Evolutionary conservation across 2,329 filamentous ascomycete species (phyloP).

Genomic region (Apiospora aurea): DNA sequence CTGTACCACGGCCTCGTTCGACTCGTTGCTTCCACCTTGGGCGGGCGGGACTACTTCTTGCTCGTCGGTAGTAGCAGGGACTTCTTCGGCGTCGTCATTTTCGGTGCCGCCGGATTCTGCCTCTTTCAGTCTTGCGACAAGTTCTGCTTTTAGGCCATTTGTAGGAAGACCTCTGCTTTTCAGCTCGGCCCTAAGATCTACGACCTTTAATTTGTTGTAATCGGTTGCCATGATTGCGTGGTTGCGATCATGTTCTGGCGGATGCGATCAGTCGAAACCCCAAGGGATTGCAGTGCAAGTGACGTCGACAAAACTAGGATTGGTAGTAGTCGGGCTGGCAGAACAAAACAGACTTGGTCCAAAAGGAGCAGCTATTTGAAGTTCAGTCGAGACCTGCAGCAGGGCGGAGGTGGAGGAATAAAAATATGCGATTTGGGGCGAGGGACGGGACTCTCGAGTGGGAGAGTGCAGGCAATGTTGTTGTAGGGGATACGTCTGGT

Average conservation of each 20-base stretch:
- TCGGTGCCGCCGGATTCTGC: slow-evolving; percentile 37
- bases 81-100: not conserved
- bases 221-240: slow-evolving; percentile 53
- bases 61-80: not conserved
- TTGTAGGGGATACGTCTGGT: not conserved
- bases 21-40: not conserved
- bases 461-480: not conserved
- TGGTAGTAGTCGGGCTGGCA: not conserved
- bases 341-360: slow-evolving; percentile 14
- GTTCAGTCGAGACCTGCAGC: not conserved
- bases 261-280: slow-evolving; percentile 2
- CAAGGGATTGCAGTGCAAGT: not conserved
- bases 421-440: not conserved
- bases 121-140: slow-evolving; percentile 68
- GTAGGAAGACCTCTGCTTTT: slow-evolving; percentile 74
- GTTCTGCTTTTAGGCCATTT: slow-evolving; percentile 74
- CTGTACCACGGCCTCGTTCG: slow-evolving; percentile 27
- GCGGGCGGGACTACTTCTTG: slow-evolving; percentile 6
- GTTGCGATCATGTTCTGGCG: slow-evolving; percentile 10
- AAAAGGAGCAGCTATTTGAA: slow-evolving; percentile 1
- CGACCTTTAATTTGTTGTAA: slow-evolving; percentile 71
- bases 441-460: not conserved
- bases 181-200: slow-evolving; percentile 77
- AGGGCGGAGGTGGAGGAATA: not conserved
- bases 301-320: slow-evolving; percentile 14